Base-by-base conservation (phyloP, 177 flowering plant species). In the Vitis hybrid region DNA sequence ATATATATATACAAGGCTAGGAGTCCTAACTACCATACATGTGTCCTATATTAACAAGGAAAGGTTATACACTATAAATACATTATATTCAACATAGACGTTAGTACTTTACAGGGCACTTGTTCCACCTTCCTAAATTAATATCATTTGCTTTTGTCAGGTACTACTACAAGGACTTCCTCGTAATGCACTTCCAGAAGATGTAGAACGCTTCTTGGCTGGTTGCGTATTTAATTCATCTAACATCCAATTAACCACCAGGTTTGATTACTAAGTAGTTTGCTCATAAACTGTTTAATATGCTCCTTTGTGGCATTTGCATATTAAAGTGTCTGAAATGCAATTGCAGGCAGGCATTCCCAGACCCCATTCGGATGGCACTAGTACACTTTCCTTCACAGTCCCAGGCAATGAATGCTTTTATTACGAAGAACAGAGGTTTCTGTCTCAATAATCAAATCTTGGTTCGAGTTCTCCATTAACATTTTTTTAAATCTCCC, bases 371-470 rank as follows among this genome's bases (percentile, higher is more conserved):
- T 6, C 84, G 74, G 65, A 26, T 79, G 78, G 94, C 89, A 5
- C 21, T 81, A 6, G 87, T 90, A 52, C 85, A 68, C 49, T 89
- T 92, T 68, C 83, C 87, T 6, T 80, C 96, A 17, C 84, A 74
- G 60, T 71, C 74, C 2, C 78, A 80, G 70, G 97, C 98, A 51
- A 88, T 78, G 86, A 81, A 79, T 76, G 94, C 93, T 23, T 75
- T 71, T 60, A 74, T 88, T 56, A 73, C 72, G 57, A 93, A 87
- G 85, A 90, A 89, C 69, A 72, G 86, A 62, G 68, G 77, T 66
- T 88, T 89, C 71, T 85, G 89, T 80, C 88, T 84, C 66, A 93
- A 90, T 69, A 77, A 67, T 70, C 89, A 80, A 76, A 73, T 93
- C 54, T 56, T 56, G 7, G 64, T 87, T 70, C 89, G 84, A 66